These are phyloP conservation scores for Fusarium pseudocircinatum DNA, from an alignment of 2,329 filamentous ascomycete genomes.

Conservation along the genomic window DNA sequence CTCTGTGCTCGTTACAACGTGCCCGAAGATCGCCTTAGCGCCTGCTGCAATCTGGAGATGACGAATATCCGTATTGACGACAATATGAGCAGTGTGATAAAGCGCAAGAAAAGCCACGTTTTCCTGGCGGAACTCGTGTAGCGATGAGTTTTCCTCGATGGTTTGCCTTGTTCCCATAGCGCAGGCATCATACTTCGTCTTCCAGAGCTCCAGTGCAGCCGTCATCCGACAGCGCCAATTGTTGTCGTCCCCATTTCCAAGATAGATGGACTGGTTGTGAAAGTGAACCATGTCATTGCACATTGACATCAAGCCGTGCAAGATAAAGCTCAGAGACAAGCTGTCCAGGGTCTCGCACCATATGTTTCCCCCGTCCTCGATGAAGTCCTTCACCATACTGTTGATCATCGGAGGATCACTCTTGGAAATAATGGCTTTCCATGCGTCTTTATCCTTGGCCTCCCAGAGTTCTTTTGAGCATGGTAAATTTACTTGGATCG, in stretches of 20 bases:
- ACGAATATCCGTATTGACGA: background rate
- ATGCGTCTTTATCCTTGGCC: background rate
- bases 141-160: background rate
- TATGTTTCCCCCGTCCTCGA: background rate
- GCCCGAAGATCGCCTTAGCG: background rate
- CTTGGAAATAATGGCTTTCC: accelerated
- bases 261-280: background rate
- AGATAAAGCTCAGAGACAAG: background rate
- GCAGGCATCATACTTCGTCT: background rate
- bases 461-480: background rate
- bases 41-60: background rate
- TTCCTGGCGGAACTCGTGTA: background rate
- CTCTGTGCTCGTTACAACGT: background rate
- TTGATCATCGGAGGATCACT: background rate
- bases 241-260: background rate
- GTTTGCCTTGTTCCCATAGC: background rate
- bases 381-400: background rate
- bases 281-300: background rate
- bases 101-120: background rate
- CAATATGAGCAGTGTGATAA: background rate
- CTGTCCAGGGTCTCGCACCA: background rate
- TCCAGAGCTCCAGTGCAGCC: background rate
- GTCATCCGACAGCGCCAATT: background rate
- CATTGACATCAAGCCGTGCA: background rate
- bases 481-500: accelerated